These are phyloP conservation scores for Gentiana straminea DNA, from an alignment of 257 asterid genomes.

Conservation along the genomic window DNA sequence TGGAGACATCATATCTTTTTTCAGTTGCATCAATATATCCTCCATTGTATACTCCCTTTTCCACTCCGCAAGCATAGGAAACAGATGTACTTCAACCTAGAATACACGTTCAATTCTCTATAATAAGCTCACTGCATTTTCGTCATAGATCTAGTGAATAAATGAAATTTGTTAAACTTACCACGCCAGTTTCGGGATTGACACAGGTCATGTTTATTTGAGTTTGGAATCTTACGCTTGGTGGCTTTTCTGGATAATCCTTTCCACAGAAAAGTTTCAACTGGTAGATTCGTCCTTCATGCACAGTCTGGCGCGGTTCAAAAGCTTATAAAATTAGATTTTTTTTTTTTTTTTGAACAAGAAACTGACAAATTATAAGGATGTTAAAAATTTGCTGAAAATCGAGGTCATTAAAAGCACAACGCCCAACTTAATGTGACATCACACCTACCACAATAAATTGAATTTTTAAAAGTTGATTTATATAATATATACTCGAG, in stretches of 20 bases:
- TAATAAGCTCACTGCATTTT: slow-evolving; percentile 4
- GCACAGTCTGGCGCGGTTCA: slow-evolving; percentile 43
- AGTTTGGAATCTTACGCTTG: slow-evolving; percentile 65
- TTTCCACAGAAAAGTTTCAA: slow-evolving; percentile 67
- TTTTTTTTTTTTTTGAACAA: no score
- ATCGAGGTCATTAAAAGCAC: no score
- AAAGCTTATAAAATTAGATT: neutral
- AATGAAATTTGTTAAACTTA: slow-evolving; percentile 19
- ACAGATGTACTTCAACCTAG: slow-evolving; percentile 63
- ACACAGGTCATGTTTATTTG: slow-evolving; percentile 75
- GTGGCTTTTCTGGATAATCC: slow-evolving; percentile 72
- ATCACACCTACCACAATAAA: no score
- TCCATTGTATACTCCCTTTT: slow-evolving; percentile 81
- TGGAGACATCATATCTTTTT: slow-evolving; percentile 76
- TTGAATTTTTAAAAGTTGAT: no score
- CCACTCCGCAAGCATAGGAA: slow-evolving; percentile 80
- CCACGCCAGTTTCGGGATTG: slow-evolving; percentile 59
- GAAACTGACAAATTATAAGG: no score
- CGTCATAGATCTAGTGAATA: neutral
- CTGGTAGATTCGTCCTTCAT: slow-evolving; percentile 78
- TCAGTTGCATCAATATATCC: slow-evolving; percentile 59
- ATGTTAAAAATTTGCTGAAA: no score
- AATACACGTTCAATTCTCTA: neutral
- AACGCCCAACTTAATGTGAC: no score
- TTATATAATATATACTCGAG: no score